Base-by-base conservation (phyloP, 169 alveolate genomes). In the Plasmodium adleri region DNA sequence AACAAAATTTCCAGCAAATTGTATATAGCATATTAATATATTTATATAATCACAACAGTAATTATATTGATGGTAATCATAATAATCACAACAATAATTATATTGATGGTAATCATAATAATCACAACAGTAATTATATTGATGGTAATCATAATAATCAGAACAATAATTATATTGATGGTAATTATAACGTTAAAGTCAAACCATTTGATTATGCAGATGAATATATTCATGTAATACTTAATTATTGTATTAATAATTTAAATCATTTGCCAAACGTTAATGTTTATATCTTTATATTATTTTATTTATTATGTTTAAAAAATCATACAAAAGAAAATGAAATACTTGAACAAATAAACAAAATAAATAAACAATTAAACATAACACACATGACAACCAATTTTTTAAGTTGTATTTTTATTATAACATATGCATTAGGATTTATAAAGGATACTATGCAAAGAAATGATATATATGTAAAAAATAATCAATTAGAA, bases 181-280 rank as follows among this genome's bases (percentile, higher is more conserved):
- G 1, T 32, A 5, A 32, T 32, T 5, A 5, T 4, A 49, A 45
- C 8, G 6, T 26, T 0, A 63, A 78, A n/a, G 5, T 10, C 1
- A 59, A 66, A 39, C 1, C 47, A 39, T 39, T 39, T 5, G 10
- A 39, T 43, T 64, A 28, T 58, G 43, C 24, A 8, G 89, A 60
- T 50, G 89, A 78, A 70, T 78, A 78, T 47, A 43, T 78, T 49
- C 56, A 78, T 12, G 68, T 70, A 1, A 78, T 78, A n/a, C 7
- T 78, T 39, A 28, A 52, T 12, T 78, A 50, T 78, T 75, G 89
- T 10, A 63, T 50, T 22, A 66, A 66, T 7, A 26, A 78, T 67
- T 28, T n/a, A 22, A 32, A 78, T 47, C 1, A 50, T 32, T 0
- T 78, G 17, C 24, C 13, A 24, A 78, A 78, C 64, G 22, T 32